Percentiles rank a stretch among this genome's conserved stretches.
phyloP scores from a whole-genome alignment of 345 rosid genomes.

The Eucalyptus polybractea region DNA sequence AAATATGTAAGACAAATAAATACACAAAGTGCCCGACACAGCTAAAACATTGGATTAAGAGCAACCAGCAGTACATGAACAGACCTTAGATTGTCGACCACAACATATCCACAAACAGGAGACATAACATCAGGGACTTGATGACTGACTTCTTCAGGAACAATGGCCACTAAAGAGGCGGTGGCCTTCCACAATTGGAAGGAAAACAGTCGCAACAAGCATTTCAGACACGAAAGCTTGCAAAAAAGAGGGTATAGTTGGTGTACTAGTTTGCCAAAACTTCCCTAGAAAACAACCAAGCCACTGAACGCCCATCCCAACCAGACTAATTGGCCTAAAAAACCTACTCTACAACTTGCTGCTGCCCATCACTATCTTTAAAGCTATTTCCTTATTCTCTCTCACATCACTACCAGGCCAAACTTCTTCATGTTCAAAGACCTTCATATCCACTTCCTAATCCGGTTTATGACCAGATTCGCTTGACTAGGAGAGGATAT shows the following conservation, averaged over 20 bases:
- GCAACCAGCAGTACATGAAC: background rate
- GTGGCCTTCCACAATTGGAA: constrained; percentile 3
- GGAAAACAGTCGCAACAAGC: constrained; percentile 28
- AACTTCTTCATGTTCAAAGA: background rate
- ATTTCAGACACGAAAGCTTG: constrained; percentile 20
- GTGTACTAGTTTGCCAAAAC: constrained; percentile 8
- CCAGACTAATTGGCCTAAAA: background rate
- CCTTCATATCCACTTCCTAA: background rate
- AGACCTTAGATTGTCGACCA: background rate
- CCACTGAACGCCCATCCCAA: background rate
- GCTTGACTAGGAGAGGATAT: constrained; percentile 32
- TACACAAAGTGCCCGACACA: background rate
- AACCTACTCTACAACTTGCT: constrained; percentile 15
- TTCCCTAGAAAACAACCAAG: constrained; percentile 34
- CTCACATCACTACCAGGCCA: background rate
- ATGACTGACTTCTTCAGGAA: constrained; percentile 19
- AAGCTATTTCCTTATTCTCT: background rate
- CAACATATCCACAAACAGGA: background rate
- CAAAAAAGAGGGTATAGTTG: constrained; percentile 11
- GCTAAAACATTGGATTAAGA: background rate
- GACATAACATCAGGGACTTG: constrained; percentile 15
- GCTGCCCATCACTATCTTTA: constrained; percentile 4
- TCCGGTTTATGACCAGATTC: background rate
- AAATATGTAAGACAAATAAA: background rate
- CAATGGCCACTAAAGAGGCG: constrained; percentile 13